Evolutionary conservation across 1,139 yeast genomes (phyloP).

Genomic region (Kluyveromyces sp.): DNA sequence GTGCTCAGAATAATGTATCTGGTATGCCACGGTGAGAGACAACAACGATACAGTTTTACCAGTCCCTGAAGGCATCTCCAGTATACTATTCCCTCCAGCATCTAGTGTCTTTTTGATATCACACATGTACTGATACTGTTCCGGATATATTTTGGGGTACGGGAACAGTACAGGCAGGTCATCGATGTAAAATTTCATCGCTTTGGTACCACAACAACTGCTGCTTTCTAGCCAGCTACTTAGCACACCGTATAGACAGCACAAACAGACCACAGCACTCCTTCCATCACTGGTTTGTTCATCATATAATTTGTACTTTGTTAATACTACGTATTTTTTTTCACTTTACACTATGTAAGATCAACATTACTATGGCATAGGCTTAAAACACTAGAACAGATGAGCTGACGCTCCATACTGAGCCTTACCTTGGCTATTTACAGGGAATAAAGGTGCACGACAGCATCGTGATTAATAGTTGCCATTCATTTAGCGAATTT

Average conservation of each 20-base stretch:
- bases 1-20: slow-evolving; percentile 90
- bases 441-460: too few species aligned
- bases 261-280: too few species aligned
- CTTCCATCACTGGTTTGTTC: too few species aligned
- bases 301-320: too few species aligned
- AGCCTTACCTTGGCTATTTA: too few species aligned
- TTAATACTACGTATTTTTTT: too few species aligned
- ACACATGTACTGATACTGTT: slow-evolving; percentile 95
- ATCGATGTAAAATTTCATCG: slow-evolving; percentile 66
- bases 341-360: too few species aligned
- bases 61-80: slow-evolving; percentile 99
- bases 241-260: not conserved
- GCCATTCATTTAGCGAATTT: slow-evolving; percentile 18
- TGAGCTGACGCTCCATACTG: too few species aligned
- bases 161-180: slow-evolving; percentile 94
- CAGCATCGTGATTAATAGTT: too few species aligned
- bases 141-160: slow-evolving; percentile 96
- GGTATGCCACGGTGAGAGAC: slow-evolving; percentile 90
- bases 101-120: slow-evolving; percentile 90
- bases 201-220: not conserved
- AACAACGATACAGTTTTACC: slow-evolving; percentile 92
- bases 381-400: too few species aligned
- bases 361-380: too few species aligned
- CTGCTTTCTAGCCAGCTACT: not conserved
- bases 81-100: slow-evolving; percentile 94